Percentiles rank a stretch among this genome's conserved stretches.
Evolutionary conservation across 2,329 filamentous ascomycete genomes (phyloP).

Genomic region (Fusarium tjaetaba): DNA sequence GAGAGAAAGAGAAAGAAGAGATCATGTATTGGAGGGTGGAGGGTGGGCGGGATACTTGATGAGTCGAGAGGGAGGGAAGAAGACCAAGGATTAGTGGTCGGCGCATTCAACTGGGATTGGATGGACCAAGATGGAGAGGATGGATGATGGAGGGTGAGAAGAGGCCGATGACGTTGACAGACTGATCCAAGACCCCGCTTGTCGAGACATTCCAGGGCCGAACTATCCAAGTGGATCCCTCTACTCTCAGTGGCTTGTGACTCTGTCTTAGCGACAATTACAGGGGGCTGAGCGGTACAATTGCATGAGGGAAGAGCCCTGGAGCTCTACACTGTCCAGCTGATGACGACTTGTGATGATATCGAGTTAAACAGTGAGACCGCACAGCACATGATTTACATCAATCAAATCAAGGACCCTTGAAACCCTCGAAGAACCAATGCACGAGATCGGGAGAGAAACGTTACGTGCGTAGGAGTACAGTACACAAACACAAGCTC

Average conservation of each 20-base stretch:
- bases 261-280: slow-evolving; percentile 12
- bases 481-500: neutral
- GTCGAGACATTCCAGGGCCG: slow-evolving; percentile 34
- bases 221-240: slow-evolving; percentile 23
- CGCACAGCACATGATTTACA: slow-evolving; percentile 20
- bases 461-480: slow-evolving; percentile 5
- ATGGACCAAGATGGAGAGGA: slow-evolving; percentile 18
- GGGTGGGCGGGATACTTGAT: slow-evolving; percentile 40
- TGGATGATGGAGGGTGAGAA: slow-evolving; percentile 30
- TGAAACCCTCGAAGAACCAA: neutral
- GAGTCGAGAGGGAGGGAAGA: slow-evolving; percentile 19
- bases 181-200: slow-evolving; percentile 35
- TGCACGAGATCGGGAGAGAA: slow-evolving; percentile 16
- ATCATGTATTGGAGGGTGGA: slow-evolving; percentile 34
- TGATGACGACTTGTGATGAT: slow-evolving; percentile 40
- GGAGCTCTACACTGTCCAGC: slow-evolving; percentile 22
- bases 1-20: slow-evolving; percentile 6
- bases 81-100: slow-evolving; percentile 22
- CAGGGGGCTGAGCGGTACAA: slow-evolving; percentile 25
- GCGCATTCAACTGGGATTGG: slow-evolving; percentile 26
- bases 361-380: slow-evolving; percentile 9
- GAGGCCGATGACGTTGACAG: slow-evolving; percentile 43
- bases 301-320: slow-evolving; percentile 10
- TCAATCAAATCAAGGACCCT: neutral
- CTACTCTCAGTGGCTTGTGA: slow-evolving; percentile 33